Evolutionary conservation across 306 rosid species (phyloP).

Genomic region (Leucaena leucocephala): DNA sequence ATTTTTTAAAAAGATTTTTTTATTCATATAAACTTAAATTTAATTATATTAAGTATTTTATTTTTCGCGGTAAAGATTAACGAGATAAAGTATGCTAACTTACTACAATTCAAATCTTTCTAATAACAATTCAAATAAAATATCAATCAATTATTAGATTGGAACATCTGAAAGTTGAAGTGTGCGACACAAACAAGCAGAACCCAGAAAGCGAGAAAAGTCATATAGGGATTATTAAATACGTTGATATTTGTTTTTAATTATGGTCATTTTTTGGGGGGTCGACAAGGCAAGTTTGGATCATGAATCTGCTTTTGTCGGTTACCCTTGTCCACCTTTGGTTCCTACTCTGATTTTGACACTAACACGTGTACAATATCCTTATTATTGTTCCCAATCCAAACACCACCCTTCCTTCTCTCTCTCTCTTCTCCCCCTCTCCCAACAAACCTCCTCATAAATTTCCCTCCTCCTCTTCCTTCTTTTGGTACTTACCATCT

Average conservation of each 20-base stretch:
- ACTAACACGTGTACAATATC: background rate
- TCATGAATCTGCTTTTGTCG: constrained; percentile 20
- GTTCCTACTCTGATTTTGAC: constrained; percentile 25
- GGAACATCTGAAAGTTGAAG: background rate
- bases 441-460: too few relatives aligned
- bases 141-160: background rate
- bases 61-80: background rate
- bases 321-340: constrained; percentile 35
- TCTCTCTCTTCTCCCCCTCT: too few relatives aligned
- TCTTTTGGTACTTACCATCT: too few relatives aligned
- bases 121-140: background rate
- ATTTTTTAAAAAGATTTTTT: too few relatives aligned
- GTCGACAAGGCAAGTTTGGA: constrained; percentile 23
- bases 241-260: background rate
- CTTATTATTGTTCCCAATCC: too few relatives aligned
- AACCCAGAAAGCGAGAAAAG: background rate
- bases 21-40: too few relatives aligned
- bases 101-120: background rate
- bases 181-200: background rate
- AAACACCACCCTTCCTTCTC: too few relatives aligned
- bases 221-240: constrained; percentile 34
- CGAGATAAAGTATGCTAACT: background rate
- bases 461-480: too few relatives aligned
- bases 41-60: background rate
- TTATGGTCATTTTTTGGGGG: background rate